Percentiles rank a stretch among this genome's conserved stretches.
Evolutionary conservation across 1,284 basidiomycete species (phyloP).

Genomic region (Thelephora terrestris): DNA sequence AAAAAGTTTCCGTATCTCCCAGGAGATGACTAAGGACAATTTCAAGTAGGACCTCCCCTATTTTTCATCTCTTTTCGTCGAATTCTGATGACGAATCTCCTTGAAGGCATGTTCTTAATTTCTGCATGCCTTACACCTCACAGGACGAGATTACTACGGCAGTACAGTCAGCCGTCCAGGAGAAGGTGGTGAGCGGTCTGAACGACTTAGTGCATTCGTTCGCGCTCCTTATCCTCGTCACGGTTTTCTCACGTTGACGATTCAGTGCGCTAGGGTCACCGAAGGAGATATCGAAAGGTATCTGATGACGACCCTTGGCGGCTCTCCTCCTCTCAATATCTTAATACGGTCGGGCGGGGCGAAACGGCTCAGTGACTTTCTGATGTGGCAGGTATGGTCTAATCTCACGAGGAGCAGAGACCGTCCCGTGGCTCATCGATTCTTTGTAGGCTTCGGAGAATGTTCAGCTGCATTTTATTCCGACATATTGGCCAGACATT

Average conservation of each 20-base stretch:
- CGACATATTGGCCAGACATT: slow-evolving; percentile 93
- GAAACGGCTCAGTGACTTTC: slow-evolving; percentile 81
- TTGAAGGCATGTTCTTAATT: slow-evolving; percentile 77
- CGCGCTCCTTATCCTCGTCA: too few relatives aligned
- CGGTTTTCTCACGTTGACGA: not conserved
- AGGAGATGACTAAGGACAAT: slow-evolving; percentile 72
- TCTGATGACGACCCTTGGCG: slow-evolving; percentile 55
- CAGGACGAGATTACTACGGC: slow-evolving; percentile 87
- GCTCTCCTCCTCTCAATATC: slow-evolving; percentile 81
- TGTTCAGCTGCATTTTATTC: slow-evolving; percentile 86
- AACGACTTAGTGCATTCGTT: too few relatives aligned
- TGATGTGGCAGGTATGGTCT: slow-evolving; percentile 83
- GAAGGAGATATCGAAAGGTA: slow-evolving; percentile 56
- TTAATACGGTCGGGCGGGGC: slow-evolving; percentile 93
- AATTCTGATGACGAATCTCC: not conserved
- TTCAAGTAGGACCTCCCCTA: slow-evolving; percentile 37
- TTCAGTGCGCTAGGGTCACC: slow-evolving; percentile 37
- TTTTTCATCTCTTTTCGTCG: not conserved
- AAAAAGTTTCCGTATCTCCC: slow-evolving; percentile 63
- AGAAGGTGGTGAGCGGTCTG: slow-evolving; percentile 26
- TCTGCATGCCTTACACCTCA: slow-evolving; percentile 92
- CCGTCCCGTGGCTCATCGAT: too few relatives aligned
- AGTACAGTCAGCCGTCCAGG: slow-evolving; percentile 47
- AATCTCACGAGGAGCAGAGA: not conserved
- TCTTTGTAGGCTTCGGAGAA: slow-evolving; percentile 56